Evolutionary conservation across 495 filamentous ascomycete species (phyloP).

Genomic region (Penicillium canescens): DNA sequence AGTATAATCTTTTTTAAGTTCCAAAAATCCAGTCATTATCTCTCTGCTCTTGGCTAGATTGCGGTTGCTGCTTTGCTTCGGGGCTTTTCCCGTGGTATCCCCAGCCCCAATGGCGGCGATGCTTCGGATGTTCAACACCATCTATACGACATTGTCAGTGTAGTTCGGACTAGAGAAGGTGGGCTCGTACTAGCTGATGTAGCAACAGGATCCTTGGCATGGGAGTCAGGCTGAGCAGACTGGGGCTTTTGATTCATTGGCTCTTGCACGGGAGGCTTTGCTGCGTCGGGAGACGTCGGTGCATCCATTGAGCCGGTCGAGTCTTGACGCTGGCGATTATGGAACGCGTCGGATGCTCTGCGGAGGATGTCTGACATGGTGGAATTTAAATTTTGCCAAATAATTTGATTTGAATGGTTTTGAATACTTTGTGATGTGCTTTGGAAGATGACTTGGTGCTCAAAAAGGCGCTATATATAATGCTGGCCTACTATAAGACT

Average conservation of each 20-base stretch:
- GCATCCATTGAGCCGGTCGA: conserved; percentile 9
- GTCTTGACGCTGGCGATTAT: conserved; percentile 9
- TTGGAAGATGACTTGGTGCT: background rate
- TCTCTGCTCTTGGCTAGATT: background rate
- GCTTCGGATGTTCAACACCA: conserved; percentile 1
- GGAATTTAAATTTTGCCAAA: background rate
- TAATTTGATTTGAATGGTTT: background rate
- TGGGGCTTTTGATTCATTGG: conserved; percentile 1
- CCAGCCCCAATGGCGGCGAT: conserved; percentile 13
- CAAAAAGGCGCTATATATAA: background rate
- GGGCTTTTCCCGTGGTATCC: conserved; percentile 1
- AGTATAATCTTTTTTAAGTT: background rate
- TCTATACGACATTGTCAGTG: conserved; percentile 3
- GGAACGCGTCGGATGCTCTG: conserved; percentile 12
- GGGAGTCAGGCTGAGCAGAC: conserved; percentile 10
- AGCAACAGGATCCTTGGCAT: conserved; percentile 3
- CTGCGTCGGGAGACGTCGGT: background rate
- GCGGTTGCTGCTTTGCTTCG: conserved; percentile 4
- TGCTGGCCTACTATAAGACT: background rate
- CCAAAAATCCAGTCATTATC: background rate
- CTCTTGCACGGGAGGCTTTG: conserved; percentile 3
- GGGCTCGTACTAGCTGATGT: conserved; percentile 5
- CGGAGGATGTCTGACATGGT: conserved; percentile 9
- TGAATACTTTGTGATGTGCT: background rate
- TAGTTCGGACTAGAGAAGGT: background rate